Evolutionary conservation across 495 filamentous ascomycete genomes (phyloP).

Genomic region (Pyrenopolyporus hunteri): DNA sequence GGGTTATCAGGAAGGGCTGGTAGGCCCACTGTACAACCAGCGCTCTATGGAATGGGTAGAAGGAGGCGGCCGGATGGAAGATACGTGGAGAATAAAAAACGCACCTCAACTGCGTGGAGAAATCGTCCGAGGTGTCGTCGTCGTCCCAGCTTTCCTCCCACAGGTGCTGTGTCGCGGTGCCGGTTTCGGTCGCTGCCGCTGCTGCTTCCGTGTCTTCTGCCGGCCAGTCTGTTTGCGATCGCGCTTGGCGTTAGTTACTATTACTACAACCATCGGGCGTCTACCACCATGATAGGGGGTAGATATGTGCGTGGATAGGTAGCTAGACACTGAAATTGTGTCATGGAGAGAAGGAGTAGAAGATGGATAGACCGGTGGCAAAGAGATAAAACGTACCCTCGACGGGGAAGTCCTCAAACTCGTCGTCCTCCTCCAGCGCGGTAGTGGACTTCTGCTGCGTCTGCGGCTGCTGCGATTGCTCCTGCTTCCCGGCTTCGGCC

Average conservation of each 20-base stretch:
- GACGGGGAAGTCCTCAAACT: constrained; percentile 98
- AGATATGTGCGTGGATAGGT: neutral
- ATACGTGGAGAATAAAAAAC: constrained; percentile 41
- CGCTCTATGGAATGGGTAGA: no score
- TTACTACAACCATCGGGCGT: neutral
- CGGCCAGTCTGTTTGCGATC: constrained; percentile 71
- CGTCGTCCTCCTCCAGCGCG: constrained; percentile 93
- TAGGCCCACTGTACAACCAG: no score
- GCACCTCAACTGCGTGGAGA: constrained; percentile 93
- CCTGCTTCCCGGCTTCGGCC: constrained; percentile 51
- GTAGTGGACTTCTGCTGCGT: constrained; percentile 49
- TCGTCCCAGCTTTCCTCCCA: constrained; percentile 99
- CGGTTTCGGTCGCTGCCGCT: constrained; percentile 40
- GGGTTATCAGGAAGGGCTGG: no score
- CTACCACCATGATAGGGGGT: neutral
- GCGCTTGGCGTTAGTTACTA: neutral
- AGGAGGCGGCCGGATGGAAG: neutral
- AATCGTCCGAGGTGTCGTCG: constrained; percentile 96
- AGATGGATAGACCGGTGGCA: neutral
- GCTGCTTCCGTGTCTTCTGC: constrained; percentile 85
- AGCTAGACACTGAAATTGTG: neutral
- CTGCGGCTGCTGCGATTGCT: constrained; percentile 42
- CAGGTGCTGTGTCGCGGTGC: constrained; percentile 70
- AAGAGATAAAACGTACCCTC: constrained; percentile 67
- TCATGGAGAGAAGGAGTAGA: neutral